A percentile compares a stretch with the other conserved stretches of the same genome.
Conservation (phyloP, 257 asterid genomes). For the Prunella vulgaris region DNA sequence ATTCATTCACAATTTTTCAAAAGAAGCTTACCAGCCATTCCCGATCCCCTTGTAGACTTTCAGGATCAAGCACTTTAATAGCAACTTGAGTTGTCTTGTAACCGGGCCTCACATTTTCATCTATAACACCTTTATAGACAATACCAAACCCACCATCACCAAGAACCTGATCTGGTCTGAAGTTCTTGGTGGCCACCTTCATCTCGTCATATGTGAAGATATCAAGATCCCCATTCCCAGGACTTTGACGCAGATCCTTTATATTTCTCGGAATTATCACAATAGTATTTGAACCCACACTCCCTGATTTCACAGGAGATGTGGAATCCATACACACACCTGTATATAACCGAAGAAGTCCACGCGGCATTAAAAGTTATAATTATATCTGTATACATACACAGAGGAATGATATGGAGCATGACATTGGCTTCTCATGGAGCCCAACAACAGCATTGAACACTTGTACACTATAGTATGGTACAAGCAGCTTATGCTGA, state of each 20-base stretch:
- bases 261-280: slow-evolving; percentile 54
- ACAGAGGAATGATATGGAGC: background rate
- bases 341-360: slow-evolving; percentile 10
- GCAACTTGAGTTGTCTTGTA: slow-evolving; percentile 67
- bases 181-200: slow-evolving; percentile 79
- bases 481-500: background rate
- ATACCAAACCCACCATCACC: slow-evolving; percentile 92
- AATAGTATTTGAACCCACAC: slow-evolving; percentile 32
- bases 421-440: background rate
- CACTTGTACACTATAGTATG: background rate
- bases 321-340: slow-evolving; percentile 29
- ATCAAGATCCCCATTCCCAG: slow-evolving; percentile 69
- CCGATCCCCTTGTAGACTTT: slow-evolving; percentile 84
- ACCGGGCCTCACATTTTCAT: slow-evolving; percentile 64
- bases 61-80: slow-evolving; percentile 85
- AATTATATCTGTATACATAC: background rate
- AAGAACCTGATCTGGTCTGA: slow-evolving; percentile 73
- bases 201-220: slow-evolving; percentile 84
- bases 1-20: background rate
- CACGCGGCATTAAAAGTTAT: slow-evolving; percentile 5
- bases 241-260: slow-evolving; percentile 63
- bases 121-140: slow-evolving; percentile 78
- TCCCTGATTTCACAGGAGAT: slow-evolving; percentile 34
- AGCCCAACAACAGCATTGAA: background rate
- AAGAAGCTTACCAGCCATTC: slow-evolving; percentile 80